Evolutionary conservation across 75 land plant species (phyloP), one percentile per base, ranked within the genome.

Genomic region (Picea sitchensis): DNA sequence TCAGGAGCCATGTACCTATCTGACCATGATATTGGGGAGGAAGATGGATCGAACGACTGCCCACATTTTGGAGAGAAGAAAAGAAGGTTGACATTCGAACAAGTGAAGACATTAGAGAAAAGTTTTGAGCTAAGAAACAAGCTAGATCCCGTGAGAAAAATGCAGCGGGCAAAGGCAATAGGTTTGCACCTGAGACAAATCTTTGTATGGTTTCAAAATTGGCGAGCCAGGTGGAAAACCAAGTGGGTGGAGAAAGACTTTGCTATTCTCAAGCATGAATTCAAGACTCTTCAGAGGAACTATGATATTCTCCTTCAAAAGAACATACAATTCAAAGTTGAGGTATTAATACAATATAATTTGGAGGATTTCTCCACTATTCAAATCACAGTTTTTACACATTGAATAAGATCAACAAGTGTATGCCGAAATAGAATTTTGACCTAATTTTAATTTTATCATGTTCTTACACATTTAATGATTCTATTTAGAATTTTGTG

Each of bases 151-250:
- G 74, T 2, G 30, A 20, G 4, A 9, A 72, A 72, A 34, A 21
- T 20, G 3, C 51, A 38, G 41, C 13, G 41, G 21, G 76, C 58
- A 0, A 38, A 75, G 76, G 57, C n/a, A 2, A 54, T 75, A 6
- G 76, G 76, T 23, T 12, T 75, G 14, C 76, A 44, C 7, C 76
- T 54, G 4, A 47, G 76, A 12, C 76, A 75, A 44, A 57, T 75
- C 11, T 59, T 54, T 14, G 47, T 75, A 2, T 75, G 76, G 76
- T 75, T 75, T 38, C 76, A 75, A 6, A 75, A 75, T 44, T 0
- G 76, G 14, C 58, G 76, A n/a, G 76, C 76, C 4, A 34, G 41
- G 15, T n/a, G n/a, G n/a, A n/a, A n/a, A n/a, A 34, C 38, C 2
- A 75, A 54, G 76, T 0, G 54, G 76, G 54, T 75, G 12, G 76